phyloP scores from a whole-genome alignment of 1,284 basidiomycete species.

The Microbotryomycetes sp. region DNA sequence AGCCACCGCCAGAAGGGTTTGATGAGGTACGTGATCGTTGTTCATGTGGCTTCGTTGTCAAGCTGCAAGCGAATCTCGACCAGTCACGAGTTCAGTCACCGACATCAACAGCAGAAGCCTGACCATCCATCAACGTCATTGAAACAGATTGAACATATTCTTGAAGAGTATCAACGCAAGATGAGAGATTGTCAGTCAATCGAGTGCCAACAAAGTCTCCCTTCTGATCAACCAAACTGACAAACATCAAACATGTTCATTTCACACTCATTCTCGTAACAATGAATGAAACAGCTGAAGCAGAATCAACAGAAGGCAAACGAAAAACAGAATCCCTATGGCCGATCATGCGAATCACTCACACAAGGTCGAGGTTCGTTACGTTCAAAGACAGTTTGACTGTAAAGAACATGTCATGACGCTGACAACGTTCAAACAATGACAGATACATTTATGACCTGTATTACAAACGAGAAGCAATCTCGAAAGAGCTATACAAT shows the following conservation, averaged over 20 bases:
- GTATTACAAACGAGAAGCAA: slow-evolving; percentile 96
- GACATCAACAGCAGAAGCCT: no score
- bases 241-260: not conserved
- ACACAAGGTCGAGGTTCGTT: slow-evolving; percentile 64
- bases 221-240: not conserved
- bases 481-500: slow-evolving; percentile 89
- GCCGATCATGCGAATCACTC: slow-evolving; percentile 97
- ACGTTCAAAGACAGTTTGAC: no score
- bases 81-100: no score
- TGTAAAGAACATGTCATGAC: not conserved
- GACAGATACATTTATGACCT: slow-evolving; percentile 89
- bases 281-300: slow-evolving; percentile 61
- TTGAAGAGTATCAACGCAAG: slow-evolving; percentile 38
- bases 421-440: slow-evolving; percentile 1
- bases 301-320: slow-evolving; percentile 95
- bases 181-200: slow-evolving; percentile 65
- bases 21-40: slow-evolving; percentile 63
- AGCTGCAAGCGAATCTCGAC: no score
- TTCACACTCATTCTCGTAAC: not conserved
- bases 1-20: slow-evolving; percentile 91
- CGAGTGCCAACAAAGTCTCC: not conserved
- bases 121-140: no score
- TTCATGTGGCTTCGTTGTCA: not conserved
- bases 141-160: slow-evolving; percentile 37
- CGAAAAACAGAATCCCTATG: slow-evolving; percentile 94